phyloP scores from a whole-genome alignment of 768 basidiomycete genomes.

The Leucosporidium creatinivorum region DNA sequence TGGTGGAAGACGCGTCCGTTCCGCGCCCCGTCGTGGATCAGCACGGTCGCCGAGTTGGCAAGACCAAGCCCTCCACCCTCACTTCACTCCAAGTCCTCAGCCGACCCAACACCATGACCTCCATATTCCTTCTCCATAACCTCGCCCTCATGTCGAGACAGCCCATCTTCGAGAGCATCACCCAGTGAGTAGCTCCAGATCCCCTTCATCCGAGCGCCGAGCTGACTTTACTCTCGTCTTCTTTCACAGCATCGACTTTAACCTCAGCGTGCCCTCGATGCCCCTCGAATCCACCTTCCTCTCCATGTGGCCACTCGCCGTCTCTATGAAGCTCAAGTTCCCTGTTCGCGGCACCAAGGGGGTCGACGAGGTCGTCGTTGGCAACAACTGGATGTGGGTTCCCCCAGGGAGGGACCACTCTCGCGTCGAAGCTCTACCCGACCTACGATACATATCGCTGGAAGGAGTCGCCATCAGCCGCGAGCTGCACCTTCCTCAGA shows the following conservation, averaged over 20 bases:
- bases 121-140: not conserved
- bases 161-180: not conserved
- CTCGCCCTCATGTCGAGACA: not conserved
- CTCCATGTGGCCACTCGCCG: not conserved
- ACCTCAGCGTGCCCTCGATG: not conserved
- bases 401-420: too few relatives aligned
- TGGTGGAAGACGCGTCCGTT: not conserved
- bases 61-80: not conserved
- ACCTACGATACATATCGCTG: not conserved
- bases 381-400: too few relatives aligned
- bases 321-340: too few relatives aligned
- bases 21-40: not conserved
- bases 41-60: not conserved
- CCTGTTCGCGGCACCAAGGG: too few relatives aligned
- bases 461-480: not conserved
- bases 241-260: not conserved
- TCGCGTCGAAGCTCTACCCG: not conserved
- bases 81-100: not conserved
- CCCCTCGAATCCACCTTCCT: not conserved
- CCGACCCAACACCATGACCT: not conserved
- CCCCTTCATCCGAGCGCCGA: too few relatives aligned
- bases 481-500: not conserved
- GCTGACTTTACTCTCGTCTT: not conserved
- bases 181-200: not conserved
- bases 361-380: too few relatives aligned